Conservation (phyloP, 495 filamentous ascomycete species). For the Penicillium paradoxum region DNA sequence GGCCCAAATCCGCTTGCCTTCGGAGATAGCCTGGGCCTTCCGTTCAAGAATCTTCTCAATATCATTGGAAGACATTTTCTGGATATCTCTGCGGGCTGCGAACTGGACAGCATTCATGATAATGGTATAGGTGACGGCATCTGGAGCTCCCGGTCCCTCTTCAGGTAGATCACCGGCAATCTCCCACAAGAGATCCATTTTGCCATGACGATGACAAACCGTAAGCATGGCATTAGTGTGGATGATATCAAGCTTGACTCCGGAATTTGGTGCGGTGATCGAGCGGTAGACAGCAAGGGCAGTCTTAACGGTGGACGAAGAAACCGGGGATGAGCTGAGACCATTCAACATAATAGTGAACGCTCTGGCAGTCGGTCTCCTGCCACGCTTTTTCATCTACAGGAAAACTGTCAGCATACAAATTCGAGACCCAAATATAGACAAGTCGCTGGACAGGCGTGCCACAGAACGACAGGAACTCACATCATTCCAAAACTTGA, state of each 20-base stretch:
- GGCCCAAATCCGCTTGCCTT: slow-evolving; percentile 72
- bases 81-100: slow-evolving; percentile 24
- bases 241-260: slow-evolving; percentile 61
- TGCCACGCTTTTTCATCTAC: slow-evolving; percentile 90
- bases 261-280: slow-evolving; percentile 53
- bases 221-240: slow-evolving; percentile 84
- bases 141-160: slow-evolving; percentile 54
- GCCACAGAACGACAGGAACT: slow-evolving; percentile 12
- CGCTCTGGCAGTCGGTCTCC: slow-evolving; percentile 67
- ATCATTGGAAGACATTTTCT: slow-evolving; percentile 22
- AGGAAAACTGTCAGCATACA: slow-evolving; percentile 8
- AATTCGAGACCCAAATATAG: not conserved
- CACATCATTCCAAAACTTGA: slow-evolving; percentile 83
- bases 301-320: slow-evolving; percentile 47
- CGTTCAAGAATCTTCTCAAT: slow-evolving; percentile 33
- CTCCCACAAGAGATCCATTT: slow-evolving; percentile 71
- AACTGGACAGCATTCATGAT: slow-evolving; percentile 67
- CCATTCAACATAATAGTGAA: slow-evolving; percentile 82
- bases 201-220: slow-evolving; percentile 62
- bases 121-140: slow-evolving; percentile 69
- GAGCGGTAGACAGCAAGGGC: slow-evolving; percentile 68
- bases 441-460: not conserved
- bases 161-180: slow-evolving; percentile 62
- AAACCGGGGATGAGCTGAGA: slow-evolving; percentile 50
- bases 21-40: slow-evolving; percentile 36